Evolutionary conservation across 768 basidiomycete species (phyloP).

Genomic region (Pleurotus giganteus): DNA sequence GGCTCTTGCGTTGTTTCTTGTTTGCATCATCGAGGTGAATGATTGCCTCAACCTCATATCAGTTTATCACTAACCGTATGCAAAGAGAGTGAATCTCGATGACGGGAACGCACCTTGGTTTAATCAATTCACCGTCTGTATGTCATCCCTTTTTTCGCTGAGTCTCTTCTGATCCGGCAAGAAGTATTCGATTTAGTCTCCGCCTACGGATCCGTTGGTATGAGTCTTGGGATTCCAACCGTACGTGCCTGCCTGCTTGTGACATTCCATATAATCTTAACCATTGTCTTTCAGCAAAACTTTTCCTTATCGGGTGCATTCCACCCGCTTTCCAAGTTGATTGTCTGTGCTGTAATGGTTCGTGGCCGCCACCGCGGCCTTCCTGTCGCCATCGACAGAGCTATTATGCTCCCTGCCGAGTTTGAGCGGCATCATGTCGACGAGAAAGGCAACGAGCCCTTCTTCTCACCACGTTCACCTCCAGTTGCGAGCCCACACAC

Average conservation of each 20-base stretch:
- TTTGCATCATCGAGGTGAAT: constrained; percentile 5
- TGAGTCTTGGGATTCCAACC: constrained; percentile 10
- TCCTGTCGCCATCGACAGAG: constrained; percentile 88
- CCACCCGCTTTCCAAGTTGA: constrained; percentile 3
- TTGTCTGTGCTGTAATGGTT: constrained; percentile 7
- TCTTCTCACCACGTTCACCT: neutral
- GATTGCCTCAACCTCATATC: neutral
- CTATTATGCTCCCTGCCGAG: constrained; percentile 77
- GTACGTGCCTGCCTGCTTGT: neutral
- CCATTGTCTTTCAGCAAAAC: neutral
- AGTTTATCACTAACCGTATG: neutral
- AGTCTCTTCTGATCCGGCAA: neutral
- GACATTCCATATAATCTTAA: neutral
- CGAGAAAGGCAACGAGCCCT: neutral
- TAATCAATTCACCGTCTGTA: constrained; percentile 1
- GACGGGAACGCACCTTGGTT: constrained; percentile 9
- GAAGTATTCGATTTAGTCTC: constrained; percentile 10
- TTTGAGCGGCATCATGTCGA: constrained; percentile 27
- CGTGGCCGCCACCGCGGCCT: constrained; percentile 90
- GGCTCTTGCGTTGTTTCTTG: constrained; percentile 1
- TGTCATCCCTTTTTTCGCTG: neutral
- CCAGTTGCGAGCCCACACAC: constrained; percentile 2
- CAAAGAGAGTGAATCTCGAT: neutral
- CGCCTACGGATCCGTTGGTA: constrained; percentile 5
- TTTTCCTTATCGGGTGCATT: constrained; percentile 8